Conservation (phyloP, 2,329 filamentous ascomycete genomes). For the Tolypocladium capitatum region DNA sequence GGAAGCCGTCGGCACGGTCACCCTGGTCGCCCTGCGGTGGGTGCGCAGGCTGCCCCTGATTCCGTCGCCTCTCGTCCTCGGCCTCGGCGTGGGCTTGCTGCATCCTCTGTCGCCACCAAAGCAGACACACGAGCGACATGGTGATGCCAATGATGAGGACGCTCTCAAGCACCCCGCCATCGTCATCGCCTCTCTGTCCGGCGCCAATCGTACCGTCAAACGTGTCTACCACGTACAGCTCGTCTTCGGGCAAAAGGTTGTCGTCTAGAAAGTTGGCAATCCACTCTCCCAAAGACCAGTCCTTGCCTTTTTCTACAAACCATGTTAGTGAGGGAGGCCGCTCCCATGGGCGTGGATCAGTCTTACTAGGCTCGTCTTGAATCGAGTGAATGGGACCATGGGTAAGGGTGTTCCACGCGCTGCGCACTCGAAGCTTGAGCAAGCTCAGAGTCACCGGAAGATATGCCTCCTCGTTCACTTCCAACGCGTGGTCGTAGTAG, state of each 20-base stretch:
- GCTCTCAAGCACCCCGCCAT: slow-evolving; percentile 73
- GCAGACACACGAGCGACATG: slow-evolving; percentile 57
- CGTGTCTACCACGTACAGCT: slow-evolving; percentile 35
- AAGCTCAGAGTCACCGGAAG: slow-evolving; percentile 82
- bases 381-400: slow-evolving; percentile 88
- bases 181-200: slow-evolving; percentile 50
- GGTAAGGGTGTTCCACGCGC: slow-evolving; percentile 89
- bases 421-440: slow-evolving; percentile 69
- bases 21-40: slow-evolving; percentile 10
- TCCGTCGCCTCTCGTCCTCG: slow-evolving; percentile 18
- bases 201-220: slow-evolving; percentile 43
- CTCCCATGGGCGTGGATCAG: background rate
- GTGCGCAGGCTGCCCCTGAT: slow-evolving; percentile 16
- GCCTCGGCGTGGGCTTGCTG: slow-evolving; percentile 40
- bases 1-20: slow-evolving; percentile 13
- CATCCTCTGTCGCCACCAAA: slow-evolving; percentile 67
- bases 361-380: slow-evolving; percentile 70
- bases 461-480: slow-evolving; percentile 87
- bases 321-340: background rate
- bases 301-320: slow-evolving; percentile 47
- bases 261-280: slow-evolving; percentile 70
- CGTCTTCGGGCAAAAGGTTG: slow-evolving; percentile 50
- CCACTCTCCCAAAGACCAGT: slow-evolving; percentile 77
- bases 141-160: slow-evolving; percentile 70
- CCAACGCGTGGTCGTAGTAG: slow-evolving; percentile 85